Evolutionary conservation across 2,329 filamentous ascomycete species (phyloP).

Genomic region (Stemphylium beticola): DNA sequence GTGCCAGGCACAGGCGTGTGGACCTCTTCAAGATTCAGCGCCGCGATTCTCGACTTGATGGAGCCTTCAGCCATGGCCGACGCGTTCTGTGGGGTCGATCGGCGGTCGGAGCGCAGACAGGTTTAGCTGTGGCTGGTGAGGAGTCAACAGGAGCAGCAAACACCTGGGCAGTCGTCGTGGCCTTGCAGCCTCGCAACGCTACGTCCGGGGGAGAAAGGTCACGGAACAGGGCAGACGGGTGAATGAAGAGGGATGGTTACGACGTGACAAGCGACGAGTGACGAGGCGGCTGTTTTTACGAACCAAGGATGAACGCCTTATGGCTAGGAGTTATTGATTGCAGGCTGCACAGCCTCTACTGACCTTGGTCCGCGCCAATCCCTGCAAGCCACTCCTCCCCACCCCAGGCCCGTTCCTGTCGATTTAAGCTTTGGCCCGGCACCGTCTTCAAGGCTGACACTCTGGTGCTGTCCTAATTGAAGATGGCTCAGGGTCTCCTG

Average conservation of each 20-base stretch:
- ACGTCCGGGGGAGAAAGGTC: not conserved
- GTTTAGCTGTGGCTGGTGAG: slow-evolving; percentile 14
- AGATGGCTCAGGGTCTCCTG: not conserved
- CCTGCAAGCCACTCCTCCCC: slow-evolving; percentile 18
- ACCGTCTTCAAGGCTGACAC: not conserved
- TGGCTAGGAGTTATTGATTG: slow-evolving; percentile 15
- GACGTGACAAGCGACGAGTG: not conserved
- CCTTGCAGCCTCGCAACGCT: slow-evolving; percentile 6
- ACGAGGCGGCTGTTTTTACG: slow-evolving; percentile 10
- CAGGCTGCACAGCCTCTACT: slow-evolving; percentile 16
- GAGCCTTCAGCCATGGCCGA: slow-evolving; percentile 43
- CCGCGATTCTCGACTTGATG: slow-evolving; percentile 56
- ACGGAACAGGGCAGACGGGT: not conserved
- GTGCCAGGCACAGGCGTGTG: slow-evolving; percentile 45
- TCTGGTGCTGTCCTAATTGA: slow-evolving; percentile 1
- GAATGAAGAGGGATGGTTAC: not conserved
- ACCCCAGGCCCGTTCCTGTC: slow-evolving; percentile 27
- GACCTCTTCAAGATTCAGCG: slow-evolving; percentile 56
- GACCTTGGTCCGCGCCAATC: not conserved
- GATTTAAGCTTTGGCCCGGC: slow-evolving; percentile 8
- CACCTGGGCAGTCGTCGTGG: slow-evolving; percentile 5
- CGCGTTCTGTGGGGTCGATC: slow-evolving; percentile 15
- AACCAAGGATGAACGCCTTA: slow-evolving; percentile 11
- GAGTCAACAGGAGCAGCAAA: slow-evolving; percentile 7
- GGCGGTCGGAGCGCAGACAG: slow-evolving; percentile 10